These are phyloP conservation scores for Euphorbia lathyris DNA, from an alignment of 345 rosid genomes.

Conservation along the genomic window DNA sequence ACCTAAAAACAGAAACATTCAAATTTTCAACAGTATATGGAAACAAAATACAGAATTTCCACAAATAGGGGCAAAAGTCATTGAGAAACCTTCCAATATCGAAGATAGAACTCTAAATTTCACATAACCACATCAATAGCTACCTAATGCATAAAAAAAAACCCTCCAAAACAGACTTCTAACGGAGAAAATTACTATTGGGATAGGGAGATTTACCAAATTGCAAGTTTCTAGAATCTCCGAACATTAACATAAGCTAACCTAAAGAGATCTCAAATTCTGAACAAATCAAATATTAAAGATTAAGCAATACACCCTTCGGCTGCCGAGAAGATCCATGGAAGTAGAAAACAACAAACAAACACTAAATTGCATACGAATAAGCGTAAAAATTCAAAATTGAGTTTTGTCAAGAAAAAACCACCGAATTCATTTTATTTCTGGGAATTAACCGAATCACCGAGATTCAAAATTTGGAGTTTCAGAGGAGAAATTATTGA, in stretches of 20 bases:
- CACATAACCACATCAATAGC: neutral
- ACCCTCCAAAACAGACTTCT: neutral
- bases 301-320: neutral
- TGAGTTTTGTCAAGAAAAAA: neutral
- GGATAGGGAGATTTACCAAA: neutral
- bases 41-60: too few relatives aligned
- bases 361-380: neutral
- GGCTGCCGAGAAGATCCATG: neutral
- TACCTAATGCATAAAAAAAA: neutral
- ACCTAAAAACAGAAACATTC: neutral
- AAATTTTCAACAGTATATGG: neutral
- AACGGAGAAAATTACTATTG: neutral
- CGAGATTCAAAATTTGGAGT: neutral
- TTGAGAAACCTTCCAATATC: neutral
- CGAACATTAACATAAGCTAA: neutral
- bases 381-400: neutral
- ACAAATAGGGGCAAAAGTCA: neutral
- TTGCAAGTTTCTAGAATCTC: neutral
- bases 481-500: neutral
- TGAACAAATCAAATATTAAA: neutral
- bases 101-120: neutral
- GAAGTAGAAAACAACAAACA: neutral
- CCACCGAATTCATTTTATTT: neutral
- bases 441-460: slow-evolving; percentile 2
- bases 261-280: slow-evolving; percentile 15